Evolutionary conservation across 1,284 basidiomycete species (phyloP).

Genomic region (Cryptococcus sp.): DNA sequence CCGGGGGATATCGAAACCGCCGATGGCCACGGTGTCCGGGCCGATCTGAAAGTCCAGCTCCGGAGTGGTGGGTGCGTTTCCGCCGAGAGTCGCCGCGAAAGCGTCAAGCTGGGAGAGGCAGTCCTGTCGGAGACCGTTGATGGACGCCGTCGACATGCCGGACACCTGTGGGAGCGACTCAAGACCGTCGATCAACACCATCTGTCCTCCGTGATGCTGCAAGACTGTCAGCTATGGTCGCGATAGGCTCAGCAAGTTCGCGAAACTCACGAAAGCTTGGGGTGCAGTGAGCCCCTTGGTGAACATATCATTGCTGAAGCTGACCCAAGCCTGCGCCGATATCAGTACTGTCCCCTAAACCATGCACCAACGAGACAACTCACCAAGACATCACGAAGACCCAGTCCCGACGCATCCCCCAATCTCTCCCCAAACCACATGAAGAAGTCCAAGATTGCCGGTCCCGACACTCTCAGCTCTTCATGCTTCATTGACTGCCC

Average conservation of each 20-base stretch:
- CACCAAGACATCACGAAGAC: conserved; percentile 86
- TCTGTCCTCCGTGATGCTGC: conserved; percentile 80
- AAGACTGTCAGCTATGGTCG: not conserved
- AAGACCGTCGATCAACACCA: conserved; percentile 82
- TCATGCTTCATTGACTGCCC: conserved; percentile 65
- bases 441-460: conserved; percentile 70
- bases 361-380: conserved; percentile 35
- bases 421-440: conserved; percentile 71
- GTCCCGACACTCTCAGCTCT: conserved; percentile 60
- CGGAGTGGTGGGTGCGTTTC: not conserved
- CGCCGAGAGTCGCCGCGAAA: conserved; percentile 22
- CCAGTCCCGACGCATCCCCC: conserved; percentile 60
- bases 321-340: conserved; percentile 74
- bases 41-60: conserved; percentile 23
- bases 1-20: conserved; percentile 68
- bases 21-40: conserved; percentile 58
- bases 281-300: conserved; percentile 49
- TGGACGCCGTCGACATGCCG: conserved; percentile 37
- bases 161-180: conserved; percentile 67
- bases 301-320: conserved; percentile 72
- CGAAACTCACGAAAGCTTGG: conserved; percentile 68
- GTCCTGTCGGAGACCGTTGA: conserved; percentile 38
- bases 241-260: not conserved
- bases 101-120: conserved; percentile 35
- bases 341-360: conserved; percentile 6